Evolutionary conservation across 441 rosid genomes (phyloP).

Genomic region (Manihot esculenta): DNA sequence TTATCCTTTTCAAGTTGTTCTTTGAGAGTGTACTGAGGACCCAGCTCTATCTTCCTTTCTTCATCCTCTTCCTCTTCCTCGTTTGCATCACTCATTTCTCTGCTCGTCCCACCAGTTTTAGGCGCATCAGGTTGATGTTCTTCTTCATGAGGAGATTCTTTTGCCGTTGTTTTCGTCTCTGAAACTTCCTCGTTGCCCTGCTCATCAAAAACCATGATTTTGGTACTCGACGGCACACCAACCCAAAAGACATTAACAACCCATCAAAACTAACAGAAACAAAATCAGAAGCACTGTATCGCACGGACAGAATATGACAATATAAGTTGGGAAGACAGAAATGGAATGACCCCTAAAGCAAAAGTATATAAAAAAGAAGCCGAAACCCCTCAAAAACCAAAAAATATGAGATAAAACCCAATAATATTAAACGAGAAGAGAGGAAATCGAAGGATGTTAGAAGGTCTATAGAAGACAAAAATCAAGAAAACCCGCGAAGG

Average conservation of each 20-base stretch:
- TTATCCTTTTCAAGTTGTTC: conserved; percentile 63
- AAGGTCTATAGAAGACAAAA: conserved; percentile 25
- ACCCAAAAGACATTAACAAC: conserved; percentile 50
- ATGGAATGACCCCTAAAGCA: conserved; percentile 8
- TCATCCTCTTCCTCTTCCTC: conserved; percentile 61
- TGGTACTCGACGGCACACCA: conserved; percentile 42
- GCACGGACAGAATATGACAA: background rate
- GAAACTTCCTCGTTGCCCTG: conserved; percentile 27
- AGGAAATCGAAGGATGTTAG: conserved; percentile 19
- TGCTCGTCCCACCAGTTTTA: conserved; percentile 25
- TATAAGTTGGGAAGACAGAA: background rate
- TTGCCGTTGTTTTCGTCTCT: conserved; percentile 22
- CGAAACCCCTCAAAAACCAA: conserved; percentile 16
- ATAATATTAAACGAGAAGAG: conserved; percentile 1
- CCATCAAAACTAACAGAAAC: conserved; percentile 25
- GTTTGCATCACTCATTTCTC: conserved; percentile 44
- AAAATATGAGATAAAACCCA: background rate
- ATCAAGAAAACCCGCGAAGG: conserved; percentile 31
- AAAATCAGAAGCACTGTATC: background rate
- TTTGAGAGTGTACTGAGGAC: conserved; percentile 69
- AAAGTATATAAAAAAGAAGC: conserved; percentile 17
- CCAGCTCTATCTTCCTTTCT: conserved; percentile 53
- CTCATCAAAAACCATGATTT: conserved; percentile 50
- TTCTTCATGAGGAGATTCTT: conserved; percentile 28
- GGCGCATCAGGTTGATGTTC: conserved; percentile 23